phyloP scores from a whole-genome alignment of 257 asterid species.

The Asclepias syriaca region DNA sequence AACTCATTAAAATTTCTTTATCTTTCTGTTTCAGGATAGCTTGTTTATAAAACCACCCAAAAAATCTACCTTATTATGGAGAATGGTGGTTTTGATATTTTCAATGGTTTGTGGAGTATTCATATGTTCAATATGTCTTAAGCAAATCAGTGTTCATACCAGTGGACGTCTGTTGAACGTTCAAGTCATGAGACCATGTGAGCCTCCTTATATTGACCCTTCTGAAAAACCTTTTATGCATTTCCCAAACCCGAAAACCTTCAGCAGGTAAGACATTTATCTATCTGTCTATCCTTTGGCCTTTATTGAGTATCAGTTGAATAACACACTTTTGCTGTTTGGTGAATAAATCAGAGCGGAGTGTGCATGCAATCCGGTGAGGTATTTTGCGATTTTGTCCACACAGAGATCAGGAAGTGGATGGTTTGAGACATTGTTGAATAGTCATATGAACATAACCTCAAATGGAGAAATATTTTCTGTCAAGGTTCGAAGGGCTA shows the following conservation, averaged over 20 bases:
- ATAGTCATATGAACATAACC: slow-evolving; percentile 78
- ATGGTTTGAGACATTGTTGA: slow-evolving; percentile 87
- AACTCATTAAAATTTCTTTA: slow-evolving; percentile 14
- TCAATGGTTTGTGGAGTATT: slow-evolving; percentile 77
- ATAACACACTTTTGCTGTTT: not conserved
- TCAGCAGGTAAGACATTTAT: slow-evolving; percentile 49
- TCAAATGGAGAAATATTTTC: slow-evolving; percentile 95
- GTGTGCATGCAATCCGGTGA: slow-evolving; percentile 80
- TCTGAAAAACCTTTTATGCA: slow-evolving; percentile 57
- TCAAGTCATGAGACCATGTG: slow-evolving; percentile 56
- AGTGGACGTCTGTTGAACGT: slow-evolving; percentile 29
- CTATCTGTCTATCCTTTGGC: not conserved
- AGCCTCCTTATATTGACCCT: slow-evolving; percentile 36
- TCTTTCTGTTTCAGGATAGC: slow-evolving; percentile 57
- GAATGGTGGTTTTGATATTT: slow-evolving; percentile 69
- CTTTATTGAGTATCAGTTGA: not conserved
- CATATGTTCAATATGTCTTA: slow-evolving; percentile 65
- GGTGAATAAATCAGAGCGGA: slow-evolving; percentile 53
- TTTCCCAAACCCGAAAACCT: slow-evolving; percentile 74
- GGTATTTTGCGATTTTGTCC: slow-evolving; percentile 75
- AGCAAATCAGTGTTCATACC: slow-evolving; percentile 45
- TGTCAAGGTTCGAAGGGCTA: slow-evolving; percentile 61
- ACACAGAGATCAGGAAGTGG: slow-evolving; percentile 97
- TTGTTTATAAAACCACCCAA: slow-evolving; percentile 48
- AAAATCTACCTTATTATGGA: slow-evolving; percentile 53